Base-by-base conservation (phyloP, 192 early-diverging fungal genomes). In the Coemansia furcata region DNA sequence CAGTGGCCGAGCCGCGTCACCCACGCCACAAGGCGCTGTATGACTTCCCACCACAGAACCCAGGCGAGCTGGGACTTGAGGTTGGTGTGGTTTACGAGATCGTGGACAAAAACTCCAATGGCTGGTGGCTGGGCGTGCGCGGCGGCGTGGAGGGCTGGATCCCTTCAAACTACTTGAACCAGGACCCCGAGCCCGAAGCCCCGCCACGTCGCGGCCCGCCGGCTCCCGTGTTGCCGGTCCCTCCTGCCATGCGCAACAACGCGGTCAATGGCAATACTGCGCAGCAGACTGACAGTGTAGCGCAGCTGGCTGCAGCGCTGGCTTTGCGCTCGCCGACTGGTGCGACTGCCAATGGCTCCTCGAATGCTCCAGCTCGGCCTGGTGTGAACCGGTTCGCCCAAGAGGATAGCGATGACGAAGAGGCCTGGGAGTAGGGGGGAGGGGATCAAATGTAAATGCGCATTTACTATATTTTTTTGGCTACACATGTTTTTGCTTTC, bases 121-220 rank as follows among this genome's bases (percentile, higher is more conserved):
- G 86, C 61, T 87, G 80, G 78, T 86, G 79, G 87, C 69, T 86
- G 12, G 80, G 71, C 38, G 49, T 65, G 49, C 76, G 82, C 49
- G 85, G 85, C 58, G 87, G 86, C 36, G 40, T 74, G 35, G 87
- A 91, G 78, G 89, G 89, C 29, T 93, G 89, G 91, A 85, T 92
- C 14, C 91, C 91, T n/a, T 90, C 89, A 64, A 91, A 92, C 73
- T 92, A 92, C 62, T 65, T 91, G 29, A 87, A 85, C 55, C 86
- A 86, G 19, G 84, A 89, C 38, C 69, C 89, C 10, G 89, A 90
- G 47, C 87, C 87, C 39, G 86, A 85, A 11, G 77, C 80, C 29
- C 74, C 76, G 19, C 35, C 67, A 12, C 66, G 70, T 21, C 66
- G 63, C 21, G 36, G 29, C 29, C 63, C 57, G 2, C 55, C 60